Base-by-base conservation (phyloP, 495 filamentous ascomycete genomes). In the Apodospora peruviana region DNA sequence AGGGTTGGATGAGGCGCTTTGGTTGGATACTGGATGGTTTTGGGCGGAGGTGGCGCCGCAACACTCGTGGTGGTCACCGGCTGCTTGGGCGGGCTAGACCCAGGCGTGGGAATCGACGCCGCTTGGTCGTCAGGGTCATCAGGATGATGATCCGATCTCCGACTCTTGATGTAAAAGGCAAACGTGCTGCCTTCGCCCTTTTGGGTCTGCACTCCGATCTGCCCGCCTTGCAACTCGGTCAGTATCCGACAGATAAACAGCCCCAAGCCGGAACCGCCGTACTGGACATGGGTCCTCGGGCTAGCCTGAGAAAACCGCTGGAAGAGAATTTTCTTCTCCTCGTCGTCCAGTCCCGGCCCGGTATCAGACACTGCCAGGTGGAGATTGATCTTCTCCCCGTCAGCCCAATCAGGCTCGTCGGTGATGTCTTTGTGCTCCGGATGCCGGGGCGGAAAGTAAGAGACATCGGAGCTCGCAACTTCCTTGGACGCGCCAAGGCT, bases 241-340 rank as follows among this genome's bases (percentile, higher is more conserved):
- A 95, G 69, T 45, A 84, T 80, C 32, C 86, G 72, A 23, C 83
- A 88, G 46, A 94, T 90, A 67, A 90, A 94, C 4, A 95, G 72
- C 0, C 89, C 89, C 2, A 95, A 74, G 0, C 90, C 89, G 4
- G 82, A 89, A 3, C 89, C 89, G 17, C 88, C 89, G 51, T 93
- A 94, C 32, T 85, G 79, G 1, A 87, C 79, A 48, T 91, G 86
- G 0, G 88, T 91, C 35, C 83, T 75, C 2, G 87, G 87, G 19
- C 70, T 73, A 11, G 86, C 84, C 66, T 93, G 88, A 3, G 84
- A 86, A 66, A 94, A 94, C 11, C 88, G 77, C 44, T 85, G 80
- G 61, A 95, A 95, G 0, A 95, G 71, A 7, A 83, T 70, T 47
- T 84, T 83, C 61, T 82, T 87, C 56, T 88, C 84, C 44, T 86